Evolutionary conservation across 169 alveolate genomes (phyloP), one percentile per base, ranked within the genome.

Genomic region (Neospora caninum): DNA sequence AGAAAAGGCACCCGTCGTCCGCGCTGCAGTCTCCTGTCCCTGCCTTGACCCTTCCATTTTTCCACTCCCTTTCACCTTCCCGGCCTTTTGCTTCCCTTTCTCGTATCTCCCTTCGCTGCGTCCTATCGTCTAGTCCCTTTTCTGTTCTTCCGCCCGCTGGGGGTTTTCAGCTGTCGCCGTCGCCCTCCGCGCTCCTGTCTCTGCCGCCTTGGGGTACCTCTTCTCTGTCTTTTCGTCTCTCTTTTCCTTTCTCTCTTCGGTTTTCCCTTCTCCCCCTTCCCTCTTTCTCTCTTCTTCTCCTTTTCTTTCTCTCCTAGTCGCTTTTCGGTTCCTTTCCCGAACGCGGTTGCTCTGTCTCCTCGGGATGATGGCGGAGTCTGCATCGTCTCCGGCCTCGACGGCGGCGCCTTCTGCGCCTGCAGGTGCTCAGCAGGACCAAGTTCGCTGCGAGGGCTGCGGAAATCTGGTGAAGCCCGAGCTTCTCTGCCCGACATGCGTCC

Each of bases 401-500:
- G 45, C 7, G 86, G 42, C 86, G 39, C 20, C 86, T 27, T 69
- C 82, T n/a, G 9, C 82, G 38, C 27, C 82, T n/a, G n/a, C 82
- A 16, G 82, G 36, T 13, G 82, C 10, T 9, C 27, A 53, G 27
- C 7, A 6, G 31, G 73, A 16, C 29, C 86, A n/a, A 42, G 86
- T 38, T 54, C 42, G 39, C 0, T 91, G 94, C 80, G 82, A 42
- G 38, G 94, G 94, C 0, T 91, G 94, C 83, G 94, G 91, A 45
- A 54, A 34, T 7, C 0, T 1, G 67, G 84, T 22, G 20, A 29
- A 43, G 88, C 92, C 83, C 25, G 58, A 29, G 43, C 91, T 92
- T 42, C 18, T 78, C 58, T 92, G 95, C 87, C 95, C 95, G 31
- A 42, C 53, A 20, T 91, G 96, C 82, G 91, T 87, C 25, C 83